Conservation (phyloP, 257 asterid species). For the Solanum virginianum region DNA sequence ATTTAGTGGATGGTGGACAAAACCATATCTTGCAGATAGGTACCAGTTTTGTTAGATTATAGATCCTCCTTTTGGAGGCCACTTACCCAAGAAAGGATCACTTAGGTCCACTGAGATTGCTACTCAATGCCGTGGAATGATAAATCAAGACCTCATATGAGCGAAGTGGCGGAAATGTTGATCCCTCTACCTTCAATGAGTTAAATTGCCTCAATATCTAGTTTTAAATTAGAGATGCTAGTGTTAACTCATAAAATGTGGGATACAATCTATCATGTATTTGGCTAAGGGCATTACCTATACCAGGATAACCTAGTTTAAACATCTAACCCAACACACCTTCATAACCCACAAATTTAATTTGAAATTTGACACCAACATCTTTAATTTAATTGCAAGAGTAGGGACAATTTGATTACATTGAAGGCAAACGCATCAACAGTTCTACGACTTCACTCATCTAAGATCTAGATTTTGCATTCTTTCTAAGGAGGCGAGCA, state of each 20-base stretch:
- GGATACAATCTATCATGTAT: background rate
- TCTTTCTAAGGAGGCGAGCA: background rate
- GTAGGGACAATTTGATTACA: background rate
- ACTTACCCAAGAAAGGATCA: too few species aligned
- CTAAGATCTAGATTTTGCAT: background rate
- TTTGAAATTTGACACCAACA: background rate
- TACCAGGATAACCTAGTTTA: background rate
- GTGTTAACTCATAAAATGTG: background rate
- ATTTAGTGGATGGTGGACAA: constrained; percentile 60
- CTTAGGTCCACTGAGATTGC: too few species aligned
- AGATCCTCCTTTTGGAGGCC: too few species aligned
- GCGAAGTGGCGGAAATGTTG: too few species aligned
- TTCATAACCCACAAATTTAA: background rate
- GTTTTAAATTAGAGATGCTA: background rate
- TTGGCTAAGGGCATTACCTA: background rate
- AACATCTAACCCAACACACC: background rate
- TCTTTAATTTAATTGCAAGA: background rate
- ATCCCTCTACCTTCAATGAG: background rate
- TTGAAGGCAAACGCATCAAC: background rate
- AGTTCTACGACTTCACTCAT: background rate
- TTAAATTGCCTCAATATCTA: constrained; percentile 4
- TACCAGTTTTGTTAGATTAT: constrained; percentile 28
- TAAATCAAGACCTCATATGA: constrained; percentile 13
- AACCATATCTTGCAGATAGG: constrained; percentile 47
- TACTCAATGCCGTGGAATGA: background rate